Base-by-base conservation (phyloP, 2,329 filamentous ascomycete genomes). In the Macrophomina phaseolina region DNA sequence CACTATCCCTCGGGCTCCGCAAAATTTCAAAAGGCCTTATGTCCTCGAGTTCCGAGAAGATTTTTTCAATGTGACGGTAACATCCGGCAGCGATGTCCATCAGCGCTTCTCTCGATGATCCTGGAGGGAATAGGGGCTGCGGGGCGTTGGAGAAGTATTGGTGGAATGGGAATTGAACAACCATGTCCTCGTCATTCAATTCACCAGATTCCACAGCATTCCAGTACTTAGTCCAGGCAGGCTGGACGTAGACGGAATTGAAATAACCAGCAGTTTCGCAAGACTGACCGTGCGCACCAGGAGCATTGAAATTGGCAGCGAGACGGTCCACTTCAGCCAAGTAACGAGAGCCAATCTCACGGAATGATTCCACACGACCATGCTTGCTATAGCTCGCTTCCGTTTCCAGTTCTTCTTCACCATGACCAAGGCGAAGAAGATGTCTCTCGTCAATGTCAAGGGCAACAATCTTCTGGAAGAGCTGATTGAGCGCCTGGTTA, bases 221-320 rank as follows among this genome's bases (percentile, higher is more conserved):
- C 81, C 87, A 90, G 77, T 96, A 99, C 75, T 90, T 92, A 61
- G 87, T 87, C 95, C 95, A 99, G 12, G 90, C 87, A 38, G 95
- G 94, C 77, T 91, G 86, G 49, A 99, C 85, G 75, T 97, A 97
- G 68, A 97, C 94, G 53, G 89, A 89, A 77, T 97, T 92, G 83
- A 99, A 99, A 80, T 99, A 98, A 34, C 93, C 93, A 42, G 95
- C 95, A 2, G 94, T 99, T 83, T 99, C 95, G 65, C 95, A 96
- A 34, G 94, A 97, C 79, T 91, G 96, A 28, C 94, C 93, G 77
- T 99, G 95, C n/a, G 94, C 94, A 66, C 95, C 95, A 49, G 94
- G 91, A 2, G 93, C 95, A 23, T 88, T 89, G 70, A 99, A 90
- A 72, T 92, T 96, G 55, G 86, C 87, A 8, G 95, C 94, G 34